phyloP scores from a whole-genome alignment of 2,329 filamentous ascomycete species.

The Arachnomyces sp. region DNA sequence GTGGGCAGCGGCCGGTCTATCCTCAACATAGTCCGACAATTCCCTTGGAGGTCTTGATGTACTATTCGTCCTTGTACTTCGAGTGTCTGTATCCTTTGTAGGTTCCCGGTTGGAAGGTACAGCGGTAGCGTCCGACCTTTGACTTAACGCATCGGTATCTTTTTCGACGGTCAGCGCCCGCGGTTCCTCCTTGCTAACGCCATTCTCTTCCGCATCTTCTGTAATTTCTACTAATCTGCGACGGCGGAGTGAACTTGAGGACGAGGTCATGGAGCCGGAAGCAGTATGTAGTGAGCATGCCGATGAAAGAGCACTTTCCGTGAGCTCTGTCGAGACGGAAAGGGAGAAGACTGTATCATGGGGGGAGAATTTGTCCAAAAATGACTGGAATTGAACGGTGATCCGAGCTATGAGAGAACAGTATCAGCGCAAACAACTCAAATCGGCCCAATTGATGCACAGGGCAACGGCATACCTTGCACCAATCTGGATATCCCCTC shows the following conservation, averaged over 20 bases:
- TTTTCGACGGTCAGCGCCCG: conserved; percentile 18
- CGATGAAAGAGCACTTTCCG: conserved; percentile 77
- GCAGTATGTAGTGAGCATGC: conserved; percentile 85
- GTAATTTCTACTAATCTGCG: conserved; percentile 81
- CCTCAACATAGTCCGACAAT: not conserved
- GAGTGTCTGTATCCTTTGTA: conserved; percentile 1
- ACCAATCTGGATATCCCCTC: conserved; percentile 83
- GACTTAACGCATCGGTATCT: conserved; percentile 13
- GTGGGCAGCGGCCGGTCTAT: conserved; percentile 10
- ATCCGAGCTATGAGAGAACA: conserved; percentile 59
- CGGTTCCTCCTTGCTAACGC: conserved; percentile 47
- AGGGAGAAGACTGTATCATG: conserved; percentile 82
- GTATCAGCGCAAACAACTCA: conserved; percentile 8
- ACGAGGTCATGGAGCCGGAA: conserved; percentile 76
- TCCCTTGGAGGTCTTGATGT: conserved; percentile 6
- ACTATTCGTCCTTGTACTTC: conserved; percentile 4
- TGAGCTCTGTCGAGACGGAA: conserved; percentile 64
- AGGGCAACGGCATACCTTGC: conserved; percentile 58
- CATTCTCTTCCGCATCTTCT: conserved; percentile 80
- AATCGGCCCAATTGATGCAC: conserved; percentile 2
- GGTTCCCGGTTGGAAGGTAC: conserved; percentile 9
- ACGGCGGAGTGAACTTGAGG: conserved; percentile 67
- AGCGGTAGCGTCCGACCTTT: conserved; percentile 13
- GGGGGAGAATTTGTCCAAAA: conserved; percentile 55
- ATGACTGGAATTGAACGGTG: conserved; percentile 57